Evolutionary conservation across 257 asterid genomes (phyloP).

Genomic region (Linaria vulgaris): DNA sequence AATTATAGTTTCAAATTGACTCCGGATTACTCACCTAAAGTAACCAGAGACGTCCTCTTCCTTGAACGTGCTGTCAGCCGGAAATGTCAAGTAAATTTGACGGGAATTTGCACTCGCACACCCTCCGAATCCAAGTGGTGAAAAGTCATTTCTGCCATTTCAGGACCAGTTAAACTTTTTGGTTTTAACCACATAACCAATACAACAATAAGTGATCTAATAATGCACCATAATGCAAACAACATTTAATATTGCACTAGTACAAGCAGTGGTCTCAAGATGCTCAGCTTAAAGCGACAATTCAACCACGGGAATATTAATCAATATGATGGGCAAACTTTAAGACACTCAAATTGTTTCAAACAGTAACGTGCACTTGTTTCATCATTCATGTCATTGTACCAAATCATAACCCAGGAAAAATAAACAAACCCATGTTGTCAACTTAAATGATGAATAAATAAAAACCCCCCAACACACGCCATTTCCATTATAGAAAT

Average conservation of each 20-base stretch:
- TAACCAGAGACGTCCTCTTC: slow-evolving; percentile 86
- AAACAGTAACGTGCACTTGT: neutral
- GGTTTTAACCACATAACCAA: slow-evolving; percentile 32
- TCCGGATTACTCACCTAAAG: slow-evolving; percentile 50
- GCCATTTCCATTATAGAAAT: neutral
- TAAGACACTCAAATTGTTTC: neutral
- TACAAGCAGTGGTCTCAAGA: slow-evolving; percentile 13
- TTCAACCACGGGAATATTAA: neutral
- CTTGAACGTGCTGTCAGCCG: slow-evolving; percentile 83
- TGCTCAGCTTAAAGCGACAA: slow-evolving; percentile 2
- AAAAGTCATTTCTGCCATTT: slow-evolving; percentile 49
- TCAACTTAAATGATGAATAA: neutral
- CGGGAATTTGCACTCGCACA: slow-evolving; percentile 50
- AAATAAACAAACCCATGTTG: neutral
- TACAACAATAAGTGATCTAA: slow-evolving; percentile 38
- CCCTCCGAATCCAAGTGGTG: slow-evolving; percentile 45
- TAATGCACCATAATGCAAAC: slow-evolving; percentile 21
- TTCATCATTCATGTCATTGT: neutral
- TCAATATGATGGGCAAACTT: neutral
- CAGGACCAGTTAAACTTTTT: slow-evolving; percentile 39
- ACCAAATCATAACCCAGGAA: neutral
- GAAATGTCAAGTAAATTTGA: slow-evolving; percentile 89
- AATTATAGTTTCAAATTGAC: neutral
- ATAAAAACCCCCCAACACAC: neutral
- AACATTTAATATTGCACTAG: slow-evolving; percentile 6